Evolutionary conservation across 176 grass and related monocot genomes (phyloP), one percentile per base, ranked within the genome.

Genomic region (Areca catechu): DNA sequence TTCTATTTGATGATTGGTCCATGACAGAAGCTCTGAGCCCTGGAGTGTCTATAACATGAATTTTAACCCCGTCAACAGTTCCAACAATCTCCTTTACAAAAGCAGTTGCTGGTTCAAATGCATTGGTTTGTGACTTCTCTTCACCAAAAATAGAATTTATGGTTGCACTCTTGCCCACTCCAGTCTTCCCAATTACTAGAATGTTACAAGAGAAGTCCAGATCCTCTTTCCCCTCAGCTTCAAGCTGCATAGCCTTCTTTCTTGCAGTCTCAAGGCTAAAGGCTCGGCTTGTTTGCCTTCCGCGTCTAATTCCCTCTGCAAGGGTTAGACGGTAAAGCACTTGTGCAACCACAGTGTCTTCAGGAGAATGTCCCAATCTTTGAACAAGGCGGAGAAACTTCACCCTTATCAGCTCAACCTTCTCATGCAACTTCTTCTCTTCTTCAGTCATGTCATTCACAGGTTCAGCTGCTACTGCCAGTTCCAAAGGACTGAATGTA

Each of bases 1-100:
- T 98, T 65, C 88, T 86, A 17, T 83, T 92, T 54, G 53, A 73
- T 73, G 79, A 74, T 77, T 98, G 93, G 51, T 98, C 93, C 81
- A 85, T 89, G 19, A 81, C 55, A 27, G 80, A 92, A 14, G 81
- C 27, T 58, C 62, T 86, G 74, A 98, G 76, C 21, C 93, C 93
- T 2, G 93, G 93, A 54, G 84, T 89, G 57, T 98, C 93, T 51
- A 98, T 83, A 20, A 98, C 76, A 19, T 69, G 70, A 64, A 98
- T 91, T 69, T 92, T 81, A 53, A 92, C 80, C 74, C 88, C 88
- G 70, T 88, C 84, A 27, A 98, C 83, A 69, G 66, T 88, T 54
- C 88, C 81, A 34, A 73, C 28, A 72, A 89, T 80, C 78, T 80
- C 84, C 24, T 21, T 63, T 1, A 82, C 66, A n/a, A 47, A 76